Percentiles rank a stretch among this genome's conserved stretches.
phyloP scores from a whole-genome alignment of 2,329 filamentous ascomycete genomes.

The Sordariomycetes sp. region DNA sequence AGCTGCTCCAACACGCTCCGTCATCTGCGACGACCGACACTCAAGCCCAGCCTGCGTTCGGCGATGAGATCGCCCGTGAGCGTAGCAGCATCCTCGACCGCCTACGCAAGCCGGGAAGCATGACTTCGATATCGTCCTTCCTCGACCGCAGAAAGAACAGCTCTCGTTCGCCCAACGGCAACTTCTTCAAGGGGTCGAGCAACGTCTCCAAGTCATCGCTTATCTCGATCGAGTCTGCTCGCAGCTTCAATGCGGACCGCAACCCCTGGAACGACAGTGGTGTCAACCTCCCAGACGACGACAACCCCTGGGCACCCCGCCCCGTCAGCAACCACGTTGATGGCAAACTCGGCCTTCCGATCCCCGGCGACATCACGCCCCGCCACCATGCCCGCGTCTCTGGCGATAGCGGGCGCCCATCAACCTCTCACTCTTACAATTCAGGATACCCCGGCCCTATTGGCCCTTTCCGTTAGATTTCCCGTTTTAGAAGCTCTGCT shows the following conservation, averaged over 20 bases:
- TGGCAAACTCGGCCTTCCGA: conserved; percentile 54
- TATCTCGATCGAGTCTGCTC: conserved; percentile 89
- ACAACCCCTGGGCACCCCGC: conserved; percentile 56
- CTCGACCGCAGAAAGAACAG: conserved; percentile 92
- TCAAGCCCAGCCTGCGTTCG: conserved; percentile 77
- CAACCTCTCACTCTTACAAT: conserved; percentile 89
- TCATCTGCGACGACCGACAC: conserved; percentile 74
- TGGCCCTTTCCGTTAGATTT: conserved; percentile 80
- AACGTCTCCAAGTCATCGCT: conserved; percentile 92
- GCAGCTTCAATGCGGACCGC: conserved; percentile 81
- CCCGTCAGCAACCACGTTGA: conserved; percentile 57
- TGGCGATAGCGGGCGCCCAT: conserved; percentile 84
- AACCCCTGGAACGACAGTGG: conserved; percentile 98
- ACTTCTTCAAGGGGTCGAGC: conserved; percentile 86
- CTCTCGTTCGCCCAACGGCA: conserved; percentile 69
- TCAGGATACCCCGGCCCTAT: conserved; percentile 93
- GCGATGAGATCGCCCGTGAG: conserved; percentile 70
- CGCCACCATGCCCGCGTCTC: conserved; percentile 77
- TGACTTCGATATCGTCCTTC: conserved; percentile 92
- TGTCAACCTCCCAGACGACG: conserved; percentile 86
- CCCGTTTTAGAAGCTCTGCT: conserved; percentile 34
- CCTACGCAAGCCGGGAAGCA: conserved; percentile 88
- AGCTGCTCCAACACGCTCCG: conserved; percentile 82
- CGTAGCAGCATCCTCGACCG: conserved; percentile 81
- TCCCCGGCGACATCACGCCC: conserved; percentile 74